A percentile compares a stretch with the other conserved stretches of the same genome.
These are phyloP conservation scores for Dalechampia spathulata DNA, from an alignment of 441 rosid species.

Conservation along the genomic window DNA sequence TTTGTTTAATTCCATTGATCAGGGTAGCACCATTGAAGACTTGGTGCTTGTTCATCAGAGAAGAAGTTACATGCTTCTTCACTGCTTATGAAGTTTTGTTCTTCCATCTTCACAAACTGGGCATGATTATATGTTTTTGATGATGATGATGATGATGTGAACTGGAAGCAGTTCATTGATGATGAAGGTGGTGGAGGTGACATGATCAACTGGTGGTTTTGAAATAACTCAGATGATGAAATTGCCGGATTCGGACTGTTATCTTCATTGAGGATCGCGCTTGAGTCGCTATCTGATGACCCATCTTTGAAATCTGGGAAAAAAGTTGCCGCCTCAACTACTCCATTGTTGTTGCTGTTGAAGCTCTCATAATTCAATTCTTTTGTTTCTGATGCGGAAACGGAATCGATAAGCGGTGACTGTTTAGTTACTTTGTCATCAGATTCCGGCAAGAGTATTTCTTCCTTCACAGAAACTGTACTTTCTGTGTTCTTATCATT, in stretches of 20 bases:
- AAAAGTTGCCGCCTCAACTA: conserved; percentile 14
- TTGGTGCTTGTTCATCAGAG: conserved; percentile 74
- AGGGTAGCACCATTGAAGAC: conserved; percentile 65
- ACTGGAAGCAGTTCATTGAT: conserved; percentile 26
- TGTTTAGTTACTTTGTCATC: conserved; percentile 22
- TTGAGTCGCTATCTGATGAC: conserved; percentile 74
- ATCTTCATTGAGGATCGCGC: conserved; percentile 72
- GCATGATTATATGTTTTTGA: conserved; percentile 20
- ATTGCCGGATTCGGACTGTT: conserved; percentile 40
- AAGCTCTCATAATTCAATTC: conserved; percentile 38
- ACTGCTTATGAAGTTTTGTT: conserved; percentile 66
- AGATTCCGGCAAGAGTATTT: conserved; percentile 27
- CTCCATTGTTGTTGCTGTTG: conserved; percentile 20
- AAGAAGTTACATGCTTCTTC: conserved; percentile 80
- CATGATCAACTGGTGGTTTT: conserved; percentile 22
- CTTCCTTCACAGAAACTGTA: conserved; percentile 47
- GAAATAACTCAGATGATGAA: conserved; percentile 36
- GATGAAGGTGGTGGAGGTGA: conserved; percentile 24
- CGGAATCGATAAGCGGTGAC: conserved; percentile 13
- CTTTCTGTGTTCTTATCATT: conserved; percentile 44
- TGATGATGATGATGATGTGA: conserved; percentile 20
- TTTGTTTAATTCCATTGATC: conserved; percentile 50
- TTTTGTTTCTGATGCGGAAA: conserved; percentile 19
- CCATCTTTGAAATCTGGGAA: conserved; percentile 63
- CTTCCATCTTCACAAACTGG: conserved; percentile 71